Evolutionary conservation across 768 basidiomycete genomes (phyloP).

Genomic region (Leucosporidium creatinivorum): DNA sequence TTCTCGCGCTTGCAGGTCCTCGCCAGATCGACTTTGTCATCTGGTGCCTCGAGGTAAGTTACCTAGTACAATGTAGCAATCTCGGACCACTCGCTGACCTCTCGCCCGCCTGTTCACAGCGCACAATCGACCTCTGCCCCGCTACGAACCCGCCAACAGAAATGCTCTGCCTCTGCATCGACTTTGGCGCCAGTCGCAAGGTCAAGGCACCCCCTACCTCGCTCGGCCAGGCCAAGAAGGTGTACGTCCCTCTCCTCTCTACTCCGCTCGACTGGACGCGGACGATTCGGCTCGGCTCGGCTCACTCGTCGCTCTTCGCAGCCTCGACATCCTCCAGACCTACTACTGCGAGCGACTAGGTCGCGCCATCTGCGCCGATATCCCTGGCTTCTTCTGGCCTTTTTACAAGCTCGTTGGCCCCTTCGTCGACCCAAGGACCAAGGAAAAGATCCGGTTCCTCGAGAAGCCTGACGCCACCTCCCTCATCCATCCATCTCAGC

Average conservation of each 20-base stretch:
- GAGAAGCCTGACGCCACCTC: slow-evolving; percentile 31
- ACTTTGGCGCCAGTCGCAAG: slow-evolving; percentile 33
- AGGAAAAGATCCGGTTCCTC: slow-evolving; percentile 38
- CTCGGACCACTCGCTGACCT: too few relatives aligned
- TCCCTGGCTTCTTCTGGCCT: slow-evolving; percentile 48
- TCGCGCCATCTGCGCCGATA: slow-evolving; percentile 61
- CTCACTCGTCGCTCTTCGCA: slow-evolving; percentile 44
- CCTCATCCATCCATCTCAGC: slow-evolving; percentile 61
- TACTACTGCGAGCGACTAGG: slow-evolving; percentile 62
- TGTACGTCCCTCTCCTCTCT: slow-evolving; percentile 12
- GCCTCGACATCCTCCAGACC: slow-evolving; percentile 42
- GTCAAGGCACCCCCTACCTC: slow-evolving; percentile 34
- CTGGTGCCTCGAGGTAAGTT: slow-evolving; percentile 62
- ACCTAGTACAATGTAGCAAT: too few relatives aligned
- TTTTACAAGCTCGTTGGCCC: slow-evolving; percentile 37
- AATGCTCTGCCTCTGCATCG: slow-evolving; percentile 36
- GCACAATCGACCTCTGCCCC: slow-evolving; percentile 27
- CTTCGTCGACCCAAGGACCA: slow-evolving; percentile 73
- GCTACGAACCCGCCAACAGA: slow-evolving; percentile 24
- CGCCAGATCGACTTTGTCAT: slow-evolving; percentile 63
- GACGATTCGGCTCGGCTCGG: slow-evolving; percentile 9
- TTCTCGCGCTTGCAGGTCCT: slow-evolving; percentile 34
- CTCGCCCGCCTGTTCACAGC: slow-evolving; percentile 7
- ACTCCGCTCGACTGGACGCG: too few relatives aligned
- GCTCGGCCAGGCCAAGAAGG: slow-evolving; percentile 34